phyloP scores from a whole-genome alignment of 1,139 yeast species.

The Blastobotrys elegans region DNA sequence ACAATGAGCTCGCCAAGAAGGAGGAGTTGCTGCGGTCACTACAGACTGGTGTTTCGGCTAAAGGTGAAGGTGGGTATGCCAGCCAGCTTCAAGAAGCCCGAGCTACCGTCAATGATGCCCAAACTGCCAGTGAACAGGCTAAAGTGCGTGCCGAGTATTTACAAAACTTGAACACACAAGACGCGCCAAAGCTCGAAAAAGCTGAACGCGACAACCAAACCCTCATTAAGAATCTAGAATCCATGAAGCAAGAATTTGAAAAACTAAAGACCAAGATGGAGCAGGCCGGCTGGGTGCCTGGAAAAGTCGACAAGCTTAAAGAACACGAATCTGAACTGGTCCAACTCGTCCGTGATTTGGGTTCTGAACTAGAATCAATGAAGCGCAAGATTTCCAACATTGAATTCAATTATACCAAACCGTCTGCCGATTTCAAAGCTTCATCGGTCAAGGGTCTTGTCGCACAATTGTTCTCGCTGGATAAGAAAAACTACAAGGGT shows the following conservation, averaged over 20 bases:
- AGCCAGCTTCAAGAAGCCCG: slow-evolving; percentile 68
- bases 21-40: slow-evolving; percentile 80
- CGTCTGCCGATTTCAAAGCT: slow-evolving; percentile 53
- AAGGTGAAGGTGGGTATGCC: slow-evolving; percentile 73
- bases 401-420: slow-evolving; percentile 69
- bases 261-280: slow-evolving; percentile 44
- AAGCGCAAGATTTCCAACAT: slow-evolving; percentile 65
- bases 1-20: slow-evolving; percentile 51
- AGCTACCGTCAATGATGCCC: slow-evolving; percentile 49
- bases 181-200: slow-evolving; percentile 47
- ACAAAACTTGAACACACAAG: slow-evolving; percentile 47
- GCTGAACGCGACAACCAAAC: slow-evolving; percentile 53
- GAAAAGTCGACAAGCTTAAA: slow-evolving; percentile 44
- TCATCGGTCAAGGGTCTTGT: slow-evolving; percentile 78
- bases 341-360: slow-evolving; percentile 41
- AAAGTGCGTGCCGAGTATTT: slow-evolving; percentile 57
- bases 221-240: slow-evolving; percentile 42
- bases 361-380: slow-evolving; percentile 50
- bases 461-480: slow-evolving; percentile 72
- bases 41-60: slow-evolving; percentile 85
- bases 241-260: slow-evolving; percentile 39
- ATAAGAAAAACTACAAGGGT: slow-evolving; percentile 52
- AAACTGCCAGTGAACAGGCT: slow-evolving; percentile 56
- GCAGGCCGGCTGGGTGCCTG: slow-evolving; percentile 58
- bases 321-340: slow-evolving; percentile 30